A percentile compares a stretch with the other conserved stretches of the same genome.
Conservation (phyloP, 2,329 filamentous ascomycete species). For the Trichoderma harzianum region DNA sequence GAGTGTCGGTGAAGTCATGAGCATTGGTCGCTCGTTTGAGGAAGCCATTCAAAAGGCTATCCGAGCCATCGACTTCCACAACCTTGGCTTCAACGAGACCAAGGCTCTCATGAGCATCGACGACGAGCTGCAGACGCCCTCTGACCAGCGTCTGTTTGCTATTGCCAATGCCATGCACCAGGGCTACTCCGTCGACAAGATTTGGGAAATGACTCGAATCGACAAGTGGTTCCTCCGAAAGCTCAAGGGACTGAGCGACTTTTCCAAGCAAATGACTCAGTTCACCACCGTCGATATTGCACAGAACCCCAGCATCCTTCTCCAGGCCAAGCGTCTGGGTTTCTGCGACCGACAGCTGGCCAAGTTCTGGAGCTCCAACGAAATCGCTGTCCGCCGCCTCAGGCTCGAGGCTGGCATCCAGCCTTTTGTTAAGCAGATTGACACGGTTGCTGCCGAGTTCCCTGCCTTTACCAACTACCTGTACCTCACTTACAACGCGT, state of each 20-base stretch:
- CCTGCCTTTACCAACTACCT: slow-evolving; percentile 93
- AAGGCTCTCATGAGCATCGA: slow-evolving; percentile 93
- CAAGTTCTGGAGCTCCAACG: slow-evolving; percentile 91
- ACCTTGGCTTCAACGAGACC: slow-evolving; percentile 90
- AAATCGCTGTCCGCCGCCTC: slow-evolving; percentile 79
- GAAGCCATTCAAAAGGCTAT: slow-evolving; percentile 99
- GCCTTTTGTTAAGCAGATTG: slow-evolving; percentile 95
- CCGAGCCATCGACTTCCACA: slow-evolving; percentile 89
- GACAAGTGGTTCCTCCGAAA: slow-evolving; percentile 97
- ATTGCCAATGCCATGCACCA: slow-evolving; percentile 96
- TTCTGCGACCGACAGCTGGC: slow-evolving; percentile 93
- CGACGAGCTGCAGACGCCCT: slow-evolving; percentile 92
- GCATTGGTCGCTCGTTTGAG: slow-evolving; percentile 92
- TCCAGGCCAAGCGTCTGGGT: slow-evolving; percentile 86
- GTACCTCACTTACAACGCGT: slow-evolving; percentile 92
- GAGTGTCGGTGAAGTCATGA: slow-evolving; percentile 99
- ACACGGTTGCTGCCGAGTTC: slow-evolving; percentile 97
- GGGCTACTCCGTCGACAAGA: slow-evolving; percentile 92
- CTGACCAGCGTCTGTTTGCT: slow-evolving; percentile 93
- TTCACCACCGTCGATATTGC: slow-evolving; percentile 64
- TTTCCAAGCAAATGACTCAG: slow-evolving; percentile 72
- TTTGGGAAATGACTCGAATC: slow-evolving; percentile 97
- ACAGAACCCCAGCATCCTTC: slow-evolving; percentile 62
- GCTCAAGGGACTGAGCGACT: slow-evolving; percentile 86
- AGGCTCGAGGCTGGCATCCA: slow-evolving; percentile 82